phyloP scores from a whole-genome alignment of 2,329 filamentous ascomycete genomes.

The Fusarium musae region DNA sequence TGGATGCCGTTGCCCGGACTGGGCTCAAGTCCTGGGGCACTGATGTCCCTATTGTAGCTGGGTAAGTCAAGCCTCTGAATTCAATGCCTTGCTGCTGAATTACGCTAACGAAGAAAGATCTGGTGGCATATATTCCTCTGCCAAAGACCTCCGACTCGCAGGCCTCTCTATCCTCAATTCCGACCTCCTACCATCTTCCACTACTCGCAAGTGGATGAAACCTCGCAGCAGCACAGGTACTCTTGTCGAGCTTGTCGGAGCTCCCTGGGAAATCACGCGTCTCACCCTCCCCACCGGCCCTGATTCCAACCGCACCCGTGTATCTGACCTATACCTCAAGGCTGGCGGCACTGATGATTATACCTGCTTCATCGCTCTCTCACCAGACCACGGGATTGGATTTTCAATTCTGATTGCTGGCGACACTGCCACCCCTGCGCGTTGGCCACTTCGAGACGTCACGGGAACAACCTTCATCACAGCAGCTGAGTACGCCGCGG shows the following conservation, averaged over 20 bases:
- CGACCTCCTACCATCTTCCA: constrained; percentile 11
- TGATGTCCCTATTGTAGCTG: constrained; percentile 36
- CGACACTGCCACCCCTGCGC: constrained; percentile 19
- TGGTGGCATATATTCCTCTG: constrained; percentile 26
- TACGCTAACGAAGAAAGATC: neutral
- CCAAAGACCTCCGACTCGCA: constrained; percentile 19
- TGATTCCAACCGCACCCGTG: constrained; percentile 28
- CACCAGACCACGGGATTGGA: constrained; percentile 34
- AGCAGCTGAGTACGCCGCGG: constrained; percentile 33
- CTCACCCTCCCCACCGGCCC: constrained; percentile 37
- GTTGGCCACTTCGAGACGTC: constrained; percentile 27
- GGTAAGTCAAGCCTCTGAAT: constrained; percentile 10
- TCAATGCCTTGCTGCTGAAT: rapidly evolving
- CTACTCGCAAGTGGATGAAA: constrained; percentile 35
- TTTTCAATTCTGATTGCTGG: constrained; percentile 46
- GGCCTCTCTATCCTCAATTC: constrained; percentile 39
- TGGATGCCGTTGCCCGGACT: constrained; percentile 24
- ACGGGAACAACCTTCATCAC: constrained; percentile 34
- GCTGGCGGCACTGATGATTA: constrained; percentile 24
- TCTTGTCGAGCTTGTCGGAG: constrained; percentile 30
- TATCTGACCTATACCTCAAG: constrained; percentile 35
- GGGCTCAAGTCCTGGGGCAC: constrained; percentile 10
- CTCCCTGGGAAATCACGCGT: constrained; percentile 38
- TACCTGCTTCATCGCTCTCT: constrained; percentile 13
- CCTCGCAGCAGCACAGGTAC: constrained; percentile 32